Conservation (phyloP, 2,329 filamentous ascomycete species). For the Zasmidium citrigriseum region DNA sequence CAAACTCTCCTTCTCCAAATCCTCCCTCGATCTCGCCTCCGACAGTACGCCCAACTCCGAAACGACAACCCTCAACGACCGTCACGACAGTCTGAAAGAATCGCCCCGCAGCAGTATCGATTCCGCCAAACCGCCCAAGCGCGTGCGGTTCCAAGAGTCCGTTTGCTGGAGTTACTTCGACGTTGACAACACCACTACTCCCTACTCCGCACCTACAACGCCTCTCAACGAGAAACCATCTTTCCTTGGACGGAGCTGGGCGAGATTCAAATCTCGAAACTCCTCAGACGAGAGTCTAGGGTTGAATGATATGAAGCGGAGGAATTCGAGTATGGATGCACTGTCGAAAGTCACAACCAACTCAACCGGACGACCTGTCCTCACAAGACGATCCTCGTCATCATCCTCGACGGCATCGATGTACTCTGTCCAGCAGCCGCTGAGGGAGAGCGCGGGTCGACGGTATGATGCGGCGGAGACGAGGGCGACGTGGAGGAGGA, state of each 20-base stretch:
- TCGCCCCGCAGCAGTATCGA: slow-evolving; percentile 13
- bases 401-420: neutral
- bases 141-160: slow-evolving; percentile 15
- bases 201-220: neutral
- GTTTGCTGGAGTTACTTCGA: slow-evolving; percentile 18
- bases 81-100: slow-evolving; percentile 5
- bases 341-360: neutral
- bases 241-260: slow-evolving; percentile 10
- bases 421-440: slow-evolving; percentile 12
- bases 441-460: slow-evolving; percentile 10
- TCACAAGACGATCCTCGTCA: slow-evolving; percentile 1
- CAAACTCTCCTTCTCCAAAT: slow-evolving; percentile 1
- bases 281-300: slow-evolving; percentile 9
- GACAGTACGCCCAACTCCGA: slow-evolving; percentile 7
- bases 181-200: neutral
- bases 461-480: slow-evolving; percentile 14
- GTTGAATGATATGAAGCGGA: neutral
- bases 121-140: slow-evolving; percentile 1
- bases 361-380: neutral
- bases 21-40: neutral
- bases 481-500: slow-evolving; percentile 9
- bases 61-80: slow-evolving; percentile 13
- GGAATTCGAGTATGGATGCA: neutral
- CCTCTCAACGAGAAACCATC: too few relatives aligned
- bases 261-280: slow-evolving; percentile 14